Evolutionary conservation across 306 rosid species (phyloP), one percentile per base, ranked within the genome.

Genomic region (Ziziphus jujuba): DNA sequence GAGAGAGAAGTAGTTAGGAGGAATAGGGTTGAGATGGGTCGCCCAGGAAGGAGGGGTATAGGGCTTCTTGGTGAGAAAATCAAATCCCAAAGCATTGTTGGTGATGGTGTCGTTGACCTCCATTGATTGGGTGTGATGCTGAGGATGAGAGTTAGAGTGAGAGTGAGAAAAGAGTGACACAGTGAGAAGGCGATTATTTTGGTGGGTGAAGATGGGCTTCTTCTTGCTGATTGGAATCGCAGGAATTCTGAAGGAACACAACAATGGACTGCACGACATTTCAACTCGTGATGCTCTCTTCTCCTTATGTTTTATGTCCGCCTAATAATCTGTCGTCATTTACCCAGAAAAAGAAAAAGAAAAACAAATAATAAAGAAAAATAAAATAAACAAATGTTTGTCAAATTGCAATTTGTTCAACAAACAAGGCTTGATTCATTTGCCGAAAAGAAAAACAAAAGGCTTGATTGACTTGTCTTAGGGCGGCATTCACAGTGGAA

Each of bases 11-110:
- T 72, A 34, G 69, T 81, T 84, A 63, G 98, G 81, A 22, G 97
- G 98, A 23, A 81, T 38, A 43, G 96, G 96, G 54, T 55, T 77
- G 66, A 92, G 87, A 62, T 87, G 88, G 34, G 91, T 73, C 4
- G 98, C 97, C 98, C 98, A 92, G 2, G 91, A 66, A 56, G 98
- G 98, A 71, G 97, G 85, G 7, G 63, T 65, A 56, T 86, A 92
- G 2, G 86, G 67, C 75, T 77, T 90, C 66, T 80, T 66, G 1
- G 78, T 56, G 34, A 89, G 82, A 67, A 92, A 89, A 51, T 63
- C 79, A 36, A 76, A 62, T 49, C 73, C 72, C 56, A 33, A 13
- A 10, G 67, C 19, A 12, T 19, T 28, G 33, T 9, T 12, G 56
- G 10, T 64, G 35, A 49, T 47, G 62, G 74, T 9, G 36, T n/a